Percentiles rank a stretch among this genome's conserved stretches.
phyloP scores from a whole-genome alignment of 306 rosid genomes.

The Boehmeria nivea region DNA sequence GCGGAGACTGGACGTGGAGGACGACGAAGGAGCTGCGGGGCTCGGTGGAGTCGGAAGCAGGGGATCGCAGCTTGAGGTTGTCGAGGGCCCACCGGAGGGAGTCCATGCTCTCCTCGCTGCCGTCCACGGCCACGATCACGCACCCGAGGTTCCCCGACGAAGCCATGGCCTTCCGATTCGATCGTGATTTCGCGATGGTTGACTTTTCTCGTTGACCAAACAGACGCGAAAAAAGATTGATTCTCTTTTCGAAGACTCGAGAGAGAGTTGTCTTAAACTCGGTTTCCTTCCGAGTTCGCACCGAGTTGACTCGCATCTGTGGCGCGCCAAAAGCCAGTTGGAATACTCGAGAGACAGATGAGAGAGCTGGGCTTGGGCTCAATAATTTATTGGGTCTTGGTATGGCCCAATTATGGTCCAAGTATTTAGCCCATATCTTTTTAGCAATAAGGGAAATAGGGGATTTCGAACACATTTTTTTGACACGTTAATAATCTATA shows the following conservation, averaged over 20 bases:
- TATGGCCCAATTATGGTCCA: too few relatives aligned
- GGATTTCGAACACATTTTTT: too few relatives aligned
- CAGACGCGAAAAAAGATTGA: neutral
- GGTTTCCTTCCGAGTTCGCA: too few relatives aligned
- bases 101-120: conserved; percentile 81
- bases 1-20: conserved; percentile 80
- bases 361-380: too few relatives aligned
- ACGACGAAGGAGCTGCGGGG: conserved; percentile 35
- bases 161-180: neutral
- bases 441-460: too few relatives aligned
- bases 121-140: conserved; percentile 73
- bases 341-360: too few relatives aligned
- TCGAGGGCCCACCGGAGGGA: conserved; percentile 70
- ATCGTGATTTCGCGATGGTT: conserved; percentile 10
- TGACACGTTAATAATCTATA: too few relatives aligned
- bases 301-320: too few relatives aligned
- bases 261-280: too few relatives aligned
- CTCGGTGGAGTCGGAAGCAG: conserved; percentile 22
- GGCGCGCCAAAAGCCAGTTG: too few relatives aligned
- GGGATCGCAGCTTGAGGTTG: conserved; percentile 72
- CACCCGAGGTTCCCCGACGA: conserved; percentile 51
- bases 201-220: neutral
- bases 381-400: too few relatives aligned
- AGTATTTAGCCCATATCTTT: too few relatives aligned
- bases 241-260: neutral